phyloP scores from a whole-genome alignment of 2,329 filamentous ascomycete species.

The Onygenales sp. region DNA sequence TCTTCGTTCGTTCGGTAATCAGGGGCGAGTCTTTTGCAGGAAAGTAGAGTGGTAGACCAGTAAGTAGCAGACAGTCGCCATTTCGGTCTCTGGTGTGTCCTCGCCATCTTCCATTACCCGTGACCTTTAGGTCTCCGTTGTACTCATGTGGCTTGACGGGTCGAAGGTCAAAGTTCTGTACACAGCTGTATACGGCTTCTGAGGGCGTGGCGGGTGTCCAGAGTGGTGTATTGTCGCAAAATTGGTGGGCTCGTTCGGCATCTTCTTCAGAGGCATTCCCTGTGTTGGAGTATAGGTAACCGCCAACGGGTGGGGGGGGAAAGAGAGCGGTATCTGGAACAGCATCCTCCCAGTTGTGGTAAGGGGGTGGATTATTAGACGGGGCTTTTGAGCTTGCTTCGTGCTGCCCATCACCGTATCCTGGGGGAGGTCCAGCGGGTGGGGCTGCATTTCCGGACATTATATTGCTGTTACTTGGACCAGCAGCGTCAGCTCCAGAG shows the following conservation, averaged over 20 bases:
- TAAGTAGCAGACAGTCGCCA: slow-evolving; percentile 44
- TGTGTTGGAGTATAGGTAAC: slow-evolving; percentile 44
- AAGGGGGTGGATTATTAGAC: slow-evolving; percentile 40
- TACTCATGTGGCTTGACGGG: slow-evolving; percentile 36
- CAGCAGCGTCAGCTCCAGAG: background rate
- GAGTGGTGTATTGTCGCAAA: slow-evolving; percentile 44
- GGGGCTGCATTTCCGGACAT: slow-evolving; percentile 3
- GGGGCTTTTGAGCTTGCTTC: slow-evolving; percentile 8
- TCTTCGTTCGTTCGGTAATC: slow-evolving; percentile 36
- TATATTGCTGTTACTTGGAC: background rate
- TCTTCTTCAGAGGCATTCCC: slow-evolving; percentile 48
- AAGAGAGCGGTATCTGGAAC: slow-evolving; percentile 51
- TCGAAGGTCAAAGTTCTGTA: slow-evolving; percentile 36
- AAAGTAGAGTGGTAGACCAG: slow-evolving; percentile 49
- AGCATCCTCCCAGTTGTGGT: slow-evolving; percentile 52
- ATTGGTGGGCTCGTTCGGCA: slow-evolving; percentile 46
- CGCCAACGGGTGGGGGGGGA: slow-evolving; percentile 49
- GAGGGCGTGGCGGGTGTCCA: slow-evolving; percentile 39
- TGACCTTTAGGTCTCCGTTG: slow-evolving; percentile 26
- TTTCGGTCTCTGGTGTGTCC: slow-evolving; percentile 35
- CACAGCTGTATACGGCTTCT: slow-evolving; percentile 31
- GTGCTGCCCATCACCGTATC: background rate
- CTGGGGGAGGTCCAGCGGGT: slow-evolving; percentile 10
- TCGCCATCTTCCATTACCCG: slow-evolving; percentile 33
- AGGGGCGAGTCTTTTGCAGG: slow-evolving; percentile 42